A percentile compares a stretch with the other conserved stretches of the same genome.
Evolutionary conservation across 192 early-diverging fungal genomes (phyloP).

Genomic region (Coemansia sp.): DNA sequence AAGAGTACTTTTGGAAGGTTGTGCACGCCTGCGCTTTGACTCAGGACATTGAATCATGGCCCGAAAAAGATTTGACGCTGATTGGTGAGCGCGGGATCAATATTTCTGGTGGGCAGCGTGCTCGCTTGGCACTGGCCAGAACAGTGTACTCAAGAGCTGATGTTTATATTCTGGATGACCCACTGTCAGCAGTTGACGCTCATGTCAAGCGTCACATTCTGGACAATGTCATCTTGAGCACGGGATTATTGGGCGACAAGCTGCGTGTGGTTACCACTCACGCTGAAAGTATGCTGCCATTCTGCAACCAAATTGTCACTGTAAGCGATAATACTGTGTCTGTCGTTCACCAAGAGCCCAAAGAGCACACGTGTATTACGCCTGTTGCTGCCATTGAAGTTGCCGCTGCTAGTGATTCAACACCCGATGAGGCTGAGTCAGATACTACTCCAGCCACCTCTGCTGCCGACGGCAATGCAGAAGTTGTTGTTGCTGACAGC

Average conservation of each 20-base stretch:
- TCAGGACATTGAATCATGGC: slow-evolving; percentile 1
- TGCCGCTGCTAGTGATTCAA: background rate
- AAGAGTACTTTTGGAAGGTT: slow-evolving; percentile 6
- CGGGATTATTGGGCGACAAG: slow-evolving; percentile 17
- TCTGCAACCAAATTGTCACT: slow-evolving; percentile 4
- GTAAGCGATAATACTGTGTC: background rate
- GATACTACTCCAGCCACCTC: background rate
- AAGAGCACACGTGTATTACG: background rate
- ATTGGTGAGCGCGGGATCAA: slow-evolving; percentile 16
- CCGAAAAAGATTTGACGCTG: background rate
- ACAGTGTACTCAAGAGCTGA: slow-evolving; percentile 23
- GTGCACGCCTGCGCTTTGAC: slow-evolving; percentile 5
- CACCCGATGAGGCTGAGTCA: background rate
- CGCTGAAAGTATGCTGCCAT: slow-evolving; percentile 2
- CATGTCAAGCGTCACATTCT: slow-evolving; percentile 14
- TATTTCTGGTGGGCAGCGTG: slow-evolving; percentile 23
- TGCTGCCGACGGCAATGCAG: background rate
- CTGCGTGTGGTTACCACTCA: background rate
- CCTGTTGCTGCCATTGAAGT: background rate
- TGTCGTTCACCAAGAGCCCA: background rate
- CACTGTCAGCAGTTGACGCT: background rate
- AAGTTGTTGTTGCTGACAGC: background rate
- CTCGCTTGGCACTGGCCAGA: slow-evolving; percentile 16
- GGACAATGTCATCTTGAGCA: slow-evolving; percentile 16
- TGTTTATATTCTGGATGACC: slow-evolving; percentile 7